Evolutionary conservation across 139 green algal genomes (phyloP), one percentile per base, ranked within the genome.

Genomic region (Mychonastes homosphaera): DNA sequence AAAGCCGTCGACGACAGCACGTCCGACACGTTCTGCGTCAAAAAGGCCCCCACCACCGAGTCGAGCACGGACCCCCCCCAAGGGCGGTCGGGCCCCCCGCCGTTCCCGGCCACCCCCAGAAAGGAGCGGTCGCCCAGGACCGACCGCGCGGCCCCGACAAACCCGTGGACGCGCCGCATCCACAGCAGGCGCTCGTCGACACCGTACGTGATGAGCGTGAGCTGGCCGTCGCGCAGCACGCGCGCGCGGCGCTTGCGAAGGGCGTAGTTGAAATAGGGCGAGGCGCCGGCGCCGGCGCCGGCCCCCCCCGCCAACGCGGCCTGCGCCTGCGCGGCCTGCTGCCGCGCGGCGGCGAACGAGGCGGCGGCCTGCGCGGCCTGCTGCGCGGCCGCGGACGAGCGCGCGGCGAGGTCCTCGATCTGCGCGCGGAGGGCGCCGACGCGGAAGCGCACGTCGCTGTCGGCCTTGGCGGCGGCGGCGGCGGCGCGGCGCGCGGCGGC

Each of bases 1-100:
- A 85, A 89, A 0, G 87, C 87, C 12, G 69, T 70, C 63, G 66
- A 82, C 28, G 79, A 90, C 38, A 89, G 77, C 24, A 84, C 78
- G 64, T 95, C 87, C 16, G 67, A 76, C 3, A 86, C 83, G 30
- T 89, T 90, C 62, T 93, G 80, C 45, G 87, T 95, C 21, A 93
- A 66, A 52, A 88, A 91, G 1, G 77, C 76, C 8, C 87, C 87
- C 23, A 93, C 71, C 21, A 95, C 74, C 6, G 65, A 80, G 63
- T 95, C 85, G 34, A 94, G 48, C 44, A 92, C 74, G 2, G 69
- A 84, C 40, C 81, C 82, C 5, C 76, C 75, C 86, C 86, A 94
- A 24, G 53, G 62, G 24, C 65, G 45, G 4, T 41, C 48, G 13
- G 62, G 54, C 4, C 29, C 50, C 2, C 73, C 58, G 34, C 79